Percentiles rank a stretch among this genome's conserved stretches.
Conservation (phyloP, 2,329 filamentous ascomycete species). For the Penicillium palitans region DNA sequence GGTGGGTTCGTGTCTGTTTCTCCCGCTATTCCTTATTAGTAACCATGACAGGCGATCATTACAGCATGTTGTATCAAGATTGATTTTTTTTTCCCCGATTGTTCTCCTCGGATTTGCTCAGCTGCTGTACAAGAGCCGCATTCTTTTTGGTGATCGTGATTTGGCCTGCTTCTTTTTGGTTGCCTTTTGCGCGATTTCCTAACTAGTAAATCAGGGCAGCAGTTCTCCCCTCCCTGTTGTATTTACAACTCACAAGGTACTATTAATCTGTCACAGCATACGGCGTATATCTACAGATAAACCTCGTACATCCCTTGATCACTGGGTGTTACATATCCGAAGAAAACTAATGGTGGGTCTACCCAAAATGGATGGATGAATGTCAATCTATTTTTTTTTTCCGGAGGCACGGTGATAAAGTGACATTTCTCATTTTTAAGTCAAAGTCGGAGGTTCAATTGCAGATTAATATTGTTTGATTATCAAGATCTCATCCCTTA, state of each 20-base stretch:
- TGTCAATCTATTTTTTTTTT: slow-evolving; percentile 1
- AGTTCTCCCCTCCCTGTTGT: not conserved
- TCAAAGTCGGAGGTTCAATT: not conserved
- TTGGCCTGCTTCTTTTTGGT: not conserved
- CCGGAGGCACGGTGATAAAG: not conserved
- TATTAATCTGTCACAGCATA: not conserved
- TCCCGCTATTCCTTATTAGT: not conserved
- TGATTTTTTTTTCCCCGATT: not conserved
- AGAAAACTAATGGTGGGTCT: slow-evolving; percentile 2
- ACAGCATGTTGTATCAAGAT: not conserved
- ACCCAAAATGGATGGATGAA: not conserved
- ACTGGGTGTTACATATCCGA: not conserved
- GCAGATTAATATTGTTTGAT: not conserved
- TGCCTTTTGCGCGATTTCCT: not conserved
- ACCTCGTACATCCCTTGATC: not conserved
- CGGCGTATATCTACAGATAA: not conserved
- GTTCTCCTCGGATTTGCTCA: not conserved
- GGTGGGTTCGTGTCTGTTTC: slow-evolving; percentile 7
- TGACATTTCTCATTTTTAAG: slow-evolving; percentile 1
- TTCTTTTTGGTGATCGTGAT: not conserved
- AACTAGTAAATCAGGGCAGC: not conserved
- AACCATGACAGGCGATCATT: slow-evolving; percentile 8
- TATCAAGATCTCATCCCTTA: not conserved
- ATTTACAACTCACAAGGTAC: not conserved
- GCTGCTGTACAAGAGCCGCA: slow-evolving; percentile 8